Conservation (phyloP, 495 filamentous ascomycete species). For the Penicillium soppii region DNA sequence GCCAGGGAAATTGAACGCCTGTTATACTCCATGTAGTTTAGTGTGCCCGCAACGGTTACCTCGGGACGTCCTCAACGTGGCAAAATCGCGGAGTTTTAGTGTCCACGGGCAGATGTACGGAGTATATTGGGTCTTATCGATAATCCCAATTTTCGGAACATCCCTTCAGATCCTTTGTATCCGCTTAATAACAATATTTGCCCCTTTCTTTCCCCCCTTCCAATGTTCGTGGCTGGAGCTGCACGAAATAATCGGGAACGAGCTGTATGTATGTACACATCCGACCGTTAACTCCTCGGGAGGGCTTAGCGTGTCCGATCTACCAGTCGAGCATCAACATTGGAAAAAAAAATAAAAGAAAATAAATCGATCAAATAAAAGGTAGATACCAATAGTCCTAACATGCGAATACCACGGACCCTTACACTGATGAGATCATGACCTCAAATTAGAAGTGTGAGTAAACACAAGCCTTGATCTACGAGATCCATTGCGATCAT, state of each 20-base stretch:
- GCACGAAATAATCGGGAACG: conserved; percentile 11
- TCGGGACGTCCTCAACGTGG: conserved; percentile 19
- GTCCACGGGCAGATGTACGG: not conserved
- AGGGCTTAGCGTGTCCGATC: not conserved
- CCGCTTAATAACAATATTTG: not conserved
- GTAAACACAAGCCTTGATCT: too few relatives aligned
- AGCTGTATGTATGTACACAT: not conserved
- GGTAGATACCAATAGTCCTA: not conserved
- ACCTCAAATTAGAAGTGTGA: too few relatives aligned
- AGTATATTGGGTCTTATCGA: conserved; percentile 6
- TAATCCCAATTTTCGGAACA: not conserved
- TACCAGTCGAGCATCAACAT: not conserved
- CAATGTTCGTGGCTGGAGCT: conserved; percentile 5
- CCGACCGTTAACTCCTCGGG: not conserved
- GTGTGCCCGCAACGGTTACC: conserved; percentile 13
- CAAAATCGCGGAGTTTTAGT: conserved; percentile 20
- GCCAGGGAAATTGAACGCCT: not conserved
- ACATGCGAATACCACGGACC: not conserved
- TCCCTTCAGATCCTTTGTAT: not conserved
- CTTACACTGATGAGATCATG: not conserved
- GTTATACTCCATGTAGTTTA: conserved; percentile 5
- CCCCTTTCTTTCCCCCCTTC: not conserved
- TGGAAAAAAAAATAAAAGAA: not conserved
- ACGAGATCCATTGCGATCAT: too few relatives aligned
- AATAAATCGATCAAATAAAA: too few relatives aligned